A percentile compares a stretch with the other conserved stretches of the same genome.
Conservation (phyloP, 129 eudicot genomes). For the Lonicera japonica region DNA sequence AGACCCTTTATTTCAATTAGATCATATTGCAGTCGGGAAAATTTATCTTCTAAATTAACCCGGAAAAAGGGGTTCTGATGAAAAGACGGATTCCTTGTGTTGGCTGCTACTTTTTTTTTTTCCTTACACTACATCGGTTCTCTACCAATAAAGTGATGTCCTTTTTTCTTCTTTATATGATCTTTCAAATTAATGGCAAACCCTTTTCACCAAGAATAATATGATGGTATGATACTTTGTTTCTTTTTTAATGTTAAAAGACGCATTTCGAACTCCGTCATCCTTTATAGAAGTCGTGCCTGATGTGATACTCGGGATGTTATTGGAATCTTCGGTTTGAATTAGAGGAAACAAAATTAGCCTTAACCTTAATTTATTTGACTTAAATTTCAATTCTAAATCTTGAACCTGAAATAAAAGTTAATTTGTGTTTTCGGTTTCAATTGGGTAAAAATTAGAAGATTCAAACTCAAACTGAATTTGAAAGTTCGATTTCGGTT, state of each 20-base stretch:
- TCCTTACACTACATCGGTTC: constrained; percentile 13
- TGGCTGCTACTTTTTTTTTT: constrained; percentile 21
- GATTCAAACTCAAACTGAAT: too few species aligned
- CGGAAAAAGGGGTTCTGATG: not conserved
- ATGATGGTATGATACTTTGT: not conserved
- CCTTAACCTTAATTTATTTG: too few species aligned
- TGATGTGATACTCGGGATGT: not conserved
- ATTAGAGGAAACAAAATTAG: not conserved
- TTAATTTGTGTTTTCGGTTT: too few species aligned
- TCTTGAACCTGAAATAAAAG: too few species aligned
- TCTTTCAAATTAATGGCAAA: constrained; percentile 5
- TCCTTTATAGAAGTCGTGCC: not conserved
- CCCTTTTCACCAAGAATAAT: constrained; percentile 13
- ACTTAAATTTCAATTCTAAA: too few species aligned
- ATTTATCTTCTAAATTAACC: not conserved
- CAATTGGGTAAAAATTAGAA: too few species aligned
- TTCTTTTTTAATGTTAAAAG: too few species aligned
- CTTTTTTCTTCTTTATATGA: not conserved
- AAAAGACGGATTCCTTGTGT: constrained; percentile 37
- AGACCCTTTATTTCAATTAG: not conserved
- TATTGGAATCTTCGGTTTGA: not conserved
- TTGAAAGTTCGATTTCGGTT: too few species aligned
- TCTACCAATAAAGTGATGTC: constrained; percentile 16
- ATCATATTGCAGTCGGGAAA: not conserved
- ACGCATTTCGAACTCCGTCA: not conserved